Conservation (phyloP, 225 moss, liverwort and hornwort genomes). For the Physcomitrellopsis africana region DNA sequence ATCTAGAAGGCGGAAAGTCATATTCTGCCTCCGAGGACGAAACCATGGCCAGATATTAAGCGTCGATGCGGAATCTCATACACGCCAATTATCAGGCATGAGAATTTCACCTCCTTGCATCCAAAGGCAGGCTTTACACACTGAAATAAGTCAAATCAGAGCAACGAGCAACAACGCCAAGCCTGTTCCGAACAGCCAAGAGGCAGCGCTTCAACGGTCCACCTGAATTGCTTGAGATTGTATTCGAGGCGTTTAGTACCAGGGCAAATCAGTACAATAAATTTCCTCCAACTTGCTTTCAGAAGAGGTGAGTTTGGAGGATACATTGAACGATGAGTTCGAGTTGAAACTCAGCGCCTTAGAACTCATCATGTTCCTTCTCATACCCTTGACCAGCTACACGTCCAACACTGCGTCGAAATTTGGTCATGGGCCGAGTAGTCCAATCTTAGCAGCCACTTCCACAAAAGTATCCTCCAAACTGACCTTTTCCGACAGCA, state of each 20-base stretch:
- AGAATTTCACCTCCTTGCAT: not conserved
- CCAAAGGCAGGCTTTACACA: not conserved
- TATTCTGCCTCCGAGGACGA: constrained; percentile 1
- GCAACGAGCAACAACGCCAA: not conserved
- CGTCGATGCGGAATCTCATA: not conserved
- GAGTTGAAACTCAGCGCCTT: not conserved
- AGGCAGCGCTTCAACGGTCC: too few relatives aligned
- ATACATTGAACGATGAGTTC: not conserved
- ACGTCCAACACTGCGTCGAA: not conserved
- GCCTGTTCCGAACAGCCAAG: too few relatives aligned
- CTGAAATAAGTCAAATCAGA: not conserved
- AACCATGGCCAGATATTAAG: not conserved
- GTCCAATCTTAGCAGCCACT: not conserved
- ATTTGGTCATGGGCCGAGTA: not conserved
- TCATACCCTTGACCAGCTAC: too few relatives aligned
- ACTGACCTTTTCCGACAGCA: too few relatives aligned
- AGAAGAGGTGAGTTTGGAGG: not conserved
- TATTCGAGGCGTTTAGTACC: not conserved
- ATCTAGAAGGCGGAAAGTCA: not conserved
- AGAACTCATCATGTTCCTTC: not conserved
- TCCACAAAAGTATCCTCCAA: not conserved
- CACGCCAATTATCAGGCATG: not conserved
- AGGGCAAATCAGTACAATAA: not conserved
- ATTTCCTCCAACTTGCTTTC: constrained; percentile 12
- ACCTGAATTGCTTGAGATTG: too few relatives aligned